phyloP scores from a whole-genome alignment of 306 rosid genomes.

The Cucurbita maxima region DNA sequence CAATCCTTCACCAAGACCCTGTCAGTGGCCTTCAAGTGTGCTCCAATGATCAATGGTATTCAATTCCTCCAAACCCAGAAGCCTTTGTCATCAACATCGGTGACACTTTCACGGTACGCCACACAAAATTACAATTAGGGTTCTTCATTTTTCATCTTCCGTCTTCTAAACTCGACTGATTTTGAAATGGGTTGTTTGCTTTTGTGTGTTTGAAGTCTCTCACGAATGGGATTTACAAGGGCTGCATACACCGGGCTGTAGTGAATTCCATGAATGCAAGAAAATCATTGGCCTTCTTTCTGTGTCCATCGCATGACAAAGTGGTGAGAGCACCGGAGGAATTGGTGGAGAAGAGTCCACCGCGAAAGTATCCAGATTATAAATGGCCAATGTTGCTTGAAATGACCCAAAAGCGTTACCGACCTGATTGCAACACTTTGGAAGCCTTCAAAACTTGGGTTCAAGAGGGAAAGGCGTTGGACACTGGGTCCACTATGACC shows the following conservation, averaged over 20 bases:
- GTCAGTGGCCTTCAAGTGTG: background rate
- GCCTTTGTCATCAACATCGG: slow-evolving; percentile 3
- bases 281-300: background rate
- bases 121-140: background rate
- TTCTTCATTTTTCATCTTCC: background rate
- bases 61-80: background rate
- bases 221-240: background rate
- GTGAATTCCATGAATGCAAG: background rate
- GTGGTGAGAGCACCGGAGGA: background rate
- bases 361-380: background rate
- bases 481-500: background rate
- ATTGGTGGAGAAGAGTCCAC: background rate
- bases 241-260: background rate
- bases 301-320: background rate
- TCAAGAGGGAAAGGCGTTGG: background rate
- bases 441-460: background rate
- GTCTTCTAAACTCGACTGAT: no score
- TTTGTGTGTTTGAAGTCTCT: background rate
- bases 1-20: slow-evolving; percentile 2
- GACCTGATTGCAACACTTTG: background rate
- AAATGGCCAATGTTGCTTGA: background rate
- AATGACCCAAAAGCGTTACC: background rate
- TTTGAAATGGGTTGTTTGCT: background rate
- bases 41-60: background rate
- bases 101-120: slow-evolving; percentile 4